Evolutionary conservation across 345 rosid species (phyloP).

Genomic region (Punica granatum): DNA sequence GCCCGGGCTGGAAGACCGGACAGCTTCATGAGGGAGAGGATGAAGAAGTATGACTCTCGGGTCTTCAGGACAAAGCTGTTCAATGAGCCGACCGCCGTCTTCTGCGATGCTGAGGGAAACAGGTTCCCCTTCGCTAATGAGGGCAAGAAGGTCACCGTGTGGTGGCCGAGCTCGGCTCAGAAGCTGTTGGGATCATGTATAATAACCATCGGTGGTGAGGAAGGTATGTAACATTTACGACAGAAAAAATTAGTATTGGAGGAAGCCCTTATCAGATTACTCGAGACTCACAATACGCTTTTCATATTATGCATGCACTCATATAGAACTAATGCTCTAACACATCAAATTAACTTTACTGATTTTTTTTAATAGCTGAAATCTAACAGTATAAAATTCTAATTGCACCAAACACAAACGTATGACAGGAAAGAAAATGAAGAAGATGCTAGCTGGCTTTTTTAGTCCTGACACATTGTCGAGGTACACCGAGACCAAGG

Average conservation of each 20-base stretch:
- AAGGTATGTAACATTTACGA: background rate
- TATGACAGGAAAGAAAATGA: background rate
- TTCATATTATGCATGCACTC: too few relatives aligned
- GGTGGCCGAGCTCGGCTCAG: constrained; percentile 3
- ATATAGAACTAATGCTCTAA: too few relatives aligned
- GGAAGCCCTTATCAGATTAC: too few relatives aligned
- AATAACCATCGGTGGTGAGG: background rate
- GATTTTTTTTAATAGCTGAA: too few relatives aligned
- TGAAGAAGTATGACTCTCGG: constrained; percentile 2
- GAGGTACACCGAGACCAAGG: background rate
- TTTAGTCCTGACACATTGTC: background rate
- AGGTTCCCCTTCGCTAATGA: background rate
- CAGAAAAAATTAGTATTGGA: too few relatives aligned
- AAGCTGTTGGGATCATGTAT: background rate
- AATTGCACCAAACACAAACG: too few relatives aligned
- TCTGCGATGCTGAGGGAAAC: constrained; percentile 1
- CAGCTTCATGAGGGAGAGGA: background rate
- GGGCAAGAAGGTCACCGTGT: constrained; percentile 1
- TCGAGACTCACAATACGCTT: too few relatives aligned
- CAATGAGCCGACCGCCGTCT: background rate
- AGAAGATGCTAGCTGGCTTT: constrained; percentile 2
- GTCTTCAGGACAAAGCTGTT: background rate
- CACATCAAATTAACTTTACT: too few relatives aligned
- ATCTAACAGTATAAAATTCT: too few relatives aligned
- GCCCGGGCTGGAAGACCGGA: background rate